Evolutionary conservation across 2,329 filamentous ascomycete species (phyloP).

Genomic region (Nemania sp.): DNA sequence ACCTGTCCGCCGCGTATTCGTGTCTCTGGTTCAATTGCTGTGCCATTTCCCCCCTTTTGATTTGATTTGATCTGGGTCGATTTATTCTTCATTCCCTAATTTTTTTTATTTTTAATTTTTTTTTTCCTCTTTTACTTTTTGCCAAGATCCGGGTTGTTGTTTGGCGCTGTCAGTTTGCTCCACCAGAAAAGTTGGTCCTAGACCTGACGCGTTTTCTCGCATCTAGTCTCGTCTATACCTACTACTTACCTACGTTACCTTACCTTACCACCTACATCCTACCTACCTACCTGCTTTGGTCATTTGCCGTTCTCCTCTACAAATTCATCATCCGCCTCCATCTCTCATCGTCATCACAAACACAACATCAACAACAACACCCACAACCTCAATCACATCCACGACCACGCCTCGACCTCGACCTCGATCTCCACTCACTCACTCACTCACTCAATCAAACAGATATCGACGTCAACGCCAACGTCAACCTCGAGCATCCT

Average conservation of each 20-base stretch:
- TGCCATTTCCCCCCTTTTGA: neutral
- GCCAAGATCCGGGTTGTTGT: conserved; percentile 30
- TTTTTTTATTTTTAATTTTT: conserved; percentile 4
- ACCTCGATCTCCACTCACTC: neutral
- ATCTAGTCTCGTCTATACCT: conserved; percentile 18
- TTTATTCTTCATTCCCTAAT: too few relatives aligned
- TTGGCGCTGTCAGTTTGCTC: conserved; percentile 33
- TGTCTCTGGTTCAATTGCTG: conserved; percentile 16
- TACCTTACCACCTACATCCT: too few relatives aligned
- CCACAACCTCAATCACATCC: neutral
- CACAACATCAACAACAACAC: conserved; percentile 13
- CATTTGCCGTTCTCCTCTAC: conserved; percentile 3
- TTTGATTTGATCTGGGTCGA: too few relatives aligned
- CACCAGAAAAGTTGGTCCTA: conserved; percentile 34
- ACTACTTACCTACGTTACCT: conserved; percentile 5
- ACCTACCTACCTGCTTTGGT: too few relatives aligned
- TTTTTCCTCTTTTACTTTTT: conserved; percentile 8
- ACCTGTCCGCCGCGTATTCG: neutral
- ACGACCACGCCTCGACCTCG: neutral
- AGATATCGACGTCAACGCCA: neutral
- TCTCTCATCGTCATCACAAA: neutral
- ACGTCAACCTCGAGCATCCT: neutral
- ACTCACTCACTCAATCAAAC: neutral
- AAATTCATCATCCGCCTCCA: neutral
- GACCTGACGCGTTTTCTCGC: conserved; percentile 39